Percentiles rank a stretch among this genome's conserved stretches.
These are phyloP conservation scores for Erythrobasidium hasegawianum DNA, from an alignment of 1,284 basidiomycete genomes.

Conservation along the genomic window DNA sequence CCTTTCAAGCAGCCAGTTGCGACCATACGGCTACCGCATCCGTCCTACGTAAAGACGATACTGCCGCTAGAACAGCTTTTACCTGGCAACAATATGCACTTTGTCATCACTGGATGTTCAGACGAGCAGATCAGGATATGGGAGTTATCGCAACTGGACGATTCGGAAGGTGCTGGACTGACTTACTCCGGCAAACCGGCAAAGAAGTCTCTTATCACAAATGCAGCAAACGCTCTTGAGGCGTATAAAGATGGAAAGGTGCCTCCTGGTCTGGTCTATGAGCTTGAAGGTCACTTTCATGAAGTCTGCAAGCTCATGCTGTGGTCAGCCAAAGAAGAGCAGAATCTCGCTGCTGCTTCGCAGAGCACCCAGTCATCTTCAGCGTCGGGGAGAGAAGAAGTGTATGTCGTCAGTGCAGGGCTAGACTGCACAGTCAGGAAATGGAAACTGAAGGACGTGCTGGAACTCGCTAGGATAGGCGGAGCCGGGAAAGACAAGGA, in stretches of 20 bases:
- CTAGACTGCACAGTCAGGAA: conserved; percentile 78
- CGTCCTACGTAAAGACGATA: conserved; percentile 65
- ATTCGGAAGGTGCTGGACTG: conserved; percentile 24
- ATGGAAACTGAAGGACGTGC: conserved; percentile 53
- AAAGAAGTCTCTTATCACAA: neutral
- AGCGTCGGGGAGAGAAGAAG: conserved; percentile 53
- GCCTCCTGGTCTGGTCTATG: conserved; percentile 52
- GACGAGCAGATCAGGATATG: conserved; percentile 71
- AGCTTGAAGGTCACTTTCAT: conserved; percentile 79
- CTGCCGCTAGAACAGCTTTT: conserved; percentile 62
- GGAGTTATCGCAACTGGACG: conserved; percentile 38
- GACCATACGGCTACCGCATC: conserved; percentile 60
- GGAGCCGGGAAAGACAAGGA: conserved; percentile 21
- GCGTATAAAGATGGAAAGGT: conserved; percentile 53
- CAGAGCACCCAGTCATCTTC: neutral
- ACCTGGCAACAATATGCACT: conserved; percentile 58
- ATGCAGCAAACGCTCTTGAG: conserved; percentile 54
- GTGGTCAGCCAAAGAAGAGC: conserved; percentile 60
- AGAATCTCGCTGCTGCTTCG: conserved; percentile 48
- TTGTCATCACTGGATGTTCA: conserved; percentile 67
- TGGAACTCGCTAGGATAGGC: conserved; percentile 5
- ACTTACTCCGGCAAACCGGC: neutral
- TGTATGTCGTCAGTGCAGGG: conserved; percentile 75
- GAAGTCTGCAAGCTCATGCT: conserved; percentile 69
- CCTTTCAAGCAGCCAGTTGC: conserved; percentile 49